Conservation (phyloP, 2,329 filamentous ascomycete species). For the Macrophomina tecta region DNA sequence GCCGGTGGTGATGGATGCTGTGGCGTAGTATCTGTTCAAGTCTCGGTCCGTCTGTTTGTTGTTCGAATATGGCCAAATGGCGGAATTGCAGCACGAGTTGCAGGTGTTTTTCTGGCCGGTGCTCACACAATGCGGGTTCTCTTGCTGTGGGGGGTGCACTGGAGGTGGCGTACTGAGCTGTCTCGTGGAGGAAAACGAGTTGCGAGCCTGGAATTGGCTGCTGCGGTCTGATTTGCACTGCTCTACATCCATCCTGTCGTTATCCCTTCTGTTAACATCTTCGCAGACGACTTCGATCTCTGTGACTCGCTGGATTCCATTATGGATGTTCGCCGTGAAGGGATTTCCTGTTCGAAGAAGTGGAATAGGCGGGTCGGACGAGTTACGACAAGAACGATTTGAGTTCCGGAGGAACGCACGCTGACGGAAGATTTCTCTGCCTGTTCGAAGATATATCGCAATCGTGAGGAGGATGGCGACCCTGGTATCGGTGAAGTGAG, state of each 20-base stretch:
- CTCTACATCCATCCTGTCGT: conserved; percentile 10
- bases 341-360: conserved; percentile 48
- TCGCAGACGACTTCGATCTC: conserved; percentile 64
- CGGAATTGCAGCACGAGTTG: background rate
- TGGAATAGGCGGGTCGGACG: background rate
- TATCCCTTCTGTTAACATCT: conserved; percentile 49
- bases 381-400: background rate
- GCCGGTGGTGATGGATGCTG: background rate
- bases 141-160: background rate
- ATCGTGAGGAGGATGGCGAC: conserved; percentile 66
- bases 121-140: background rate
- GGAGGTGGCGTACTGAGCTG: background rate
- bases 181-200: conserved; percentile 39
- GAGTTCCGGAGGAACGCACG: conserved; percentile 57
- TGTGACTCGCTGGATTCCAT: conserved; percentile 59
- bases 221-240: background rate
- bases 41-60: background rate
- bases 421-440: conserved; percentile 70
- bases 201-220: conserved; percentile 30
- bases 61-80: background rate
- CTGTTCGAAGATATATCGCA: conserved; percentile 69
- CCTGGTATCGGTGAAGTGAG: conserved; percentile 30
- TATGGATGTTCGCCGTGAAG: conserved; percentile 42
- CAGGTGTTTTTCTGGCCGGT: background rate
- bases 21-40: background rate